phyloP scores from a whole-genome alignment of 345 rosid species.

The Physaria fendleri region DNA sequence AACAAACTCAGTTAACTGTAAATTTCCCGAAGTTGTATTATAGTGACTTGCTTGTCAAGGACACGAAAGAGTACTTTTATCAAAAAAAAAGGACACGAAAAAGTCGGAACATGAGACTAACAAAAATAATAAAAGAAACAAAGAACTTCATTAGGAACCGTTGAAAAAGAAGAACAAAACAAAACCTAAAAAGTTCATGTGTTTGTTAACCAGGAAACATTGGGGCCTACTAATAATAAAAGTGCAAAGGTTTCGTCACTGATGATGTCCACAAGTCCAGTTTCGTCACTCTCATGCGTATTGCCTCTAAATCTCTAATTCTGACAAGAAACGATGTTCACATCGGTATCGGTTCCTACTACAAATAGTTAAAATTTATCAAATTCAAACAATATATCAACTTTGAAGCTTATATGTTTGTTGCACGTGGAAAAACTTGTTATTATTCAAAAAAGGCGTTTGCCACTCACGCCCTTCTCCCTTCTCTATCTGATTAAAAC shows the following conservation, averaged over 20 bases:
- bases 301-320: not conserved
- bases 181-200: not conserved
- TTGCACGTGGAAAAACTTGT: too few relatives aligned
- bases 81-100: too few relatives aligned
- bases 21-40: not conserved
- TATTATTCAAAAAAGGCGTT: too few relatives aligned
- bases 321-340: too few relatives aligned
- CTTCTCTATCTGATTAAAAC: too few relatives aligned
- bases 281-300: not conserved
- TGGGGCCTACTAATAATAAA: not conserved
- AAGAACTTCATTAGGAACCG: not conserved
- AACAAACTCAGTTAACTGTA: not conserved
- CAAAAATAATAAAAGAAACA: not conserved
- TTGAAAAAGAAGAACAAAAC: not conserved
- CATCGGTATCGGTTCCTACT: constrained; percentile 2
- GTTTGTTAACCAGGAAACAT: not conserved
- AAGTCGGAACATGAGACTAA: not conserved
- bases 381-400: not conserved
- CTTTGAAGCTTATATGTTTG: not conserved
- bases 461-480: too few relatives aligned
- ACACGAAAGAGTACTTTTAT: too few relatives aligned
- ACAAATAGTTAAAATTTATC: not conserved
- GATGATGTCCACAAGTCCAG: not conserved
- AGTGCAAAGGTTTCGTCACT: not conserved
- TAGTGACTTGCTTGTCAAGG: not conserved